Percentiles rank a stretch among this genome's conserved stretches.
Evolutionary conservation across 108 stramenopile genomes (phyloP).

Genomic region (Skeletonema tropicum): DNA sequence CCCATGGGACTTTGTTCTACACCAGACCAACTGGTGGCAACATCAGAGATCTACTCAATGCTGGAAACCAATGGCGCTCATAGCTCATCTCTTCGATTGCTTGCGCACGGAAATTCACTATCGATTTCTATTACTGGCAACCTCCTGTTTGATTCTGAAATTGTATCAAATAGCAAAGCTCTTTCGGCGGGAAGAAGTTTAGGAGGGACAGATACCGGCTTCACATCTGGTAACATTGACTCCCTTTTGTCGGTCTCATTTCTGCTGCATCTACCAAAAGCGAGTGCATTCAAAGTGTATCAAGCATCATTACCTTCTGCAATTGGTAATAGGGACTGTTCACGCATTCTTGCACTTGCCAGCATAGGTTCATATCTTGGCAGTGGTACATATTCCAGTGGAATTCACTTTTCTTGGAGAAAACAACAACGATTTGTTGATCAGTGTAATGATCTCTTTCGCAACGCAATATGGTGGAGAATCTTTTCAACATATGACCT

Average conservation of each 20-base stretch:
- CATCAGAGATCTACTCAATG: constrained; percentile 41
- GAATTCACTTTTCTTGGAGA: constrained; percentile 55
- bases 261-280: constrained; percentile 67
- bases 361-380: constrained; percentile 72
- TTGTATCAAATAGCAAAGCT: constrained; percentile 17
- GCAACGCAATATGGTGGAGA: constrained; percentile 76
- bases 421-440: constrained; percentile 67
- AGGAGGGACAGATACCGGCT: constrained; percentile 77
- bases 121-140: constrained; percentile 17
- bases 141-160: constrained; percentile 7
- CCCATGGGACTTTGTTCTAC: constrained; percentile 5
- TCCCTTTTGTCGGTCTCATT: constrained; percentile 66
- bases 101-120: constrained; percentile 44
- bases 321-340: constrained; percentile 71
- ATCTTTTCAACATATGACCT: constrained; percentile 55
- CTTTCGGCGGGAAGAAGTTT: constrained; percentile 70
- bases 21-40: constrained; percentile 17
- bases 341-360: constrained; percentile 62
- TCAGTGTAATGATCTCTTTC: constrained; percentile 67
- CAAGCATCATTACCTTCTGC: constrained; percentile 82
- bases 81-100: constrained; percentile 58
- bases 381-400: constrained; percentile 35
- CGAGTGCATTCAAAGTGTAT: constrained; percentile 77
- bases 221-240: constrained; percentile 75
- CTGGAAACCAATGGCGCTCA: constrained; percentile 71